A percentile compares a stretch with the other conserved stretches of the same genome.
These are phyloP conservation scores for Teunomyces pallodes DNA, from an alignment of 805 yeast species.

Conservation along the genomic window DNA sequence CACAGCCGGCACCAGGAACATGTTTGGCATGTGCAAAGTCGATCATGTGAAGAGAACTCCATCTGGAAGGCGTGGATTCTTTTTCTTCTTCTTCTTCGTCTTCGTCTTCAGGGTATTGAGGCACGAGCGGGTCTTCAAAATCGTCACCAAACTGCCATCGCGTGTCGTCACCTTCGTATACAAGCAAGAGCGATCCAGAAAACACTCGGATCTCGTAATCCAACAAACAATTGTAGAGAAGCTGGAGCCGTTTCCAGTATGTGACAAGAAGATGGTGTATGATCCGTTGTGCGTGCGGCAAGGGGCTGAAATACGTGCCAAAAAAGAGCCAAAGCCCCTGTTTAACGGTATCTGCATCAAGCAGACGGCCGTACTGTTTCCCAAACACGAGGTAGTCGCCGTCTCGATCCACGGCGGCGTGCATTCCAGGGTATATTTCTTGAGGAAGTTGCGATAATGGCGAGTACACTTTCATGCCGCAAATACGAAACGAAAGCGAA, in stretches of 20 bases:
- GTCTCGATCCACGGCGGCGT: conserved; percentile 13
- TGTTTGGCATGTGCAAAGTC: conserved; percentile 88
- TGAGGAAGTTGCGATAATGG: conserved; percentile 7
- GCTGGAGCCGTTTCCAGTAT: conserved; percentile 58
- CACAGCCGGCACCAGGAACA: conserved; percentile 63
- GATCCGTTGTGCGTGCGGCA: conserved; percentile 25
- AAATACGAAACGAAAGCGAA: conserved; percentile 66
- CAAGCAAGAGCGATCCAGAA: conserved; percentile 70
- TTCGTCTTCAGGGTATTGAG: conserved; percentile 14
- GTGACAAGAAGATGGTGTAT: conserved; percentile 34
- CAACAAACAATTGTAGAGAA: conserved; percentile 62
- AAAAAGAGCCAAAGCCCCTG: conserved; percentile 50
- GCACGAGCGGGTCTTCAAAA: conserved; percentile 25
- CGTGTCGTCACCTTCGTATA: conserved; percentile 63
- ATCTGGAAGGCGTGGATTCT: conserved; percentile 20
- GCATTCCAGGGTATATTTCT: conserved; percentile 1
- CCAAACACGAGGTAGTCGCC: conserved; percentile 52
- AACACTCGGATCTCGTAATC: conserved; percentile 62
- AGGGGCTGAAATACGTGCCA: conserved; percentile 39
- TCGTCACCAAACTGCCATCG: conserved; percentile 42
- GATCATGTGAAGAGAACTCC: conserved; percentile 66
- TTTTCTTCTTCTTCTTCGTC: conserved; percentile 21
- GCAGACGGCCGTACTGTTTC: conserved; percentile 68
- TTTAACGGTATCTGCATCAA: conserved; percentile 42
- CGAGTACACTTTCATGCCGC: conserved; percentile 73